These are phyloP conservation scores for Leccinellum albellum DNA, from an alignment of 768 basidiomycete genomes.

Conservation along the genomic window DNA sequence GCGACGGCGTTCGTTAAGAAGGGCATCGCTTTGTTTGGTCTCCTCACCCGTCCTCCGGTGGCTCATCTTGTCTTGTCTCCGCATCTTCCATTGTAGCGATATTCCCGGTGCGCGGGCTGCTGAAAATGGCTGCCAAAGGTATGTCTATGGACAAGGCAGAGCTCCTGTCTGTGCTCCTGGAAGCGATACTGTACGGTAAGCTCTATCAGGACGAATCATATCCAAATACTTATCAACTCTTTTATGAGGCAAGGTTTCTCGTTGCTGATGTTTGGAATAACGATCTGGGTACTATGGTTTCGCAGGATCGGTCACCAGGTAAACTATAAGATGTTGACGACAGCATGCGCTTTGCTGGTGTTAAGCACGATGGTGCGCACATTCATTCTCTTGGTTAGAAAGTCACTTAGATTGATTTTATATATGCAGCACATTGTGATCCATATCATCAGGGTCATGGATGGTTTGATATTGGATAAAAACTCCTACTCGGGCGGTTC, in stretches of 20 bases:
- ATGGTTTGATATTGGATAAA: constrained; percentile 25
- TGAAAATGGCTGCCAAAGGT: neutral
- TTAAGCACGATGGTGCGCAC: constrained; percentile 30
- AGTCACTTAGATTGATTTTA: neutral
- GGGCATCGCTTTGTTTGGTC: neutral
- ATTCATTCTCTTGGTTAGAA: neutral
- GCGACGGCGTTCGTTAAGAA: neutral
- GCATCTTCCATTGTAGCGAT: neutral
- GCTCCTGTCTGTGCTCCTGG: constrained; percentile 7
- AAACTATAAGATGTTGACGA: constrained; percentile 21
- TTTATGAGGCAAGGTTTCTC: constrained; percentile 31
- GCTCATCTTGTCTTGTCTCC: neutral
- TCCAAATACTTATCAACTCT: neutral
- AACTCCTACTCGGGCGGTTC: constrained; percentile 19
- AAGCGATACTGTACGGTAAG: constrained; percentile 20
- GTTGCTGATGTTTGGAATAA: constrained; percentile 32
- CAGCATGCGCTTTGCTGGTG: constrained; percentile 25
- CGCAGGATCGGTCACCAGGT: constrained; percentile 4
- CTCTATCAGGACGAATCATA: neutral
- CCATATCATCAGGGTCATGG: constrained; percentile 22
- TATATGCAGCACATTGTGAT: constrained; percentile 24
- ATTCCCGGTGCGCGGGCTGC: neutral
- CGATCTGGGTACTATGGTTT: constrained; percentile 23
- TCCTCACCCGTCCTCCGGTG: neutral
- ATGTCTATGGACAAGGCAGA: neutral